These are phyloP conservation scores for Drosera capensis DNA, from an alignment of 148 eudicot species.

Conservation along the genomic window DNA sequence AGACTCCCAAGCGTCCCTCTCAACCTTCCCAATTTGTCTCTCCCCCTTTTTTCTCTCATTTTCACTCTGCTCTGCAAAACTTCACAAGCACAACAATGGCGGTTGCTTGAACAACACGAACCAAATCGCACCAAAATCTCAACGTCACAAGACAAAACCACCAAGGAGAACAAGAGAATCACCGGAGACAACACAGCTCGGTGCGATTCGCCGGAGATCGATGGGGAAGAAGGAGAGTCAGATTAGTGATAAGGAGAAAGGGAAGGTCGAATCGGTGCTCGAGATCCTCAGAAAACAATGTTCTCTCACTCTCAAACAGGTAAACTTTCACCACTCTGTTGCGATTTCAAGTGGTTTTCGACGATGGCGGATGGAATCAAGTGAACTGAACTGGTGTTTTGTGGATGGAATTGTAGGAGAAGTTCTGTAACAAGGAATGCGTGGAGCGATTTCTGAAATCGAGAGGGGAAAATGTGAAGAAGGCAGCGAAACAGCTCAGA, in stretches of 20 bases:
- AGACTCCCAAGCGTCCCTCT: too few relatives aligned
- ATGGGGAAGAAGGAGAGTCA: conserved; percentile 62
- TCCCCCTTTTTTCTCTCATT: too few relatives aligned
- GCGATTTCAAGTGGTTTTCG: background rate
- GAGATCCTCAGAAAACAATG: conserved; percentile 54
- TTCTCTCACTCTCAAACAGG: conserved; percentile 85
- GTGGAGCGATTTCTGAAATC: conserved; percentile 66
- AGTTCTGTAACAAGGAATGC: conserved; percentile 75
- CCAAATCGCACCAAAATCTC: too few relatives aligned
- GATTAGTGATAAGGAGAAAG: conserved; percentile 12
- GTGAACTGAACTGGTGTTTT: background rate
- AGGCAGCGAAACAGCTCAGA: conserved; percentile 69
- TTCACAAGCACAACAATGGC: too few relatives aligned
- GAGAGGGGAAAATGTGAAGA: conserved; percentile 81
- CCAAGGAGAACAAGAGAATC: too few relatives aligned
- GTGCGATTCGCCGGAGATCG: too few relatives aligned
- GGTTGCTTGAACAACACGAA: too few relatives aligned
- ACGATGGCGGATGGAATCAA: background rate
- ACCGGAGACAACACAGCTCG: too few relatives aligned
- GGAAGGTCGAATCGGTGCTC: conserved; percentile 59
- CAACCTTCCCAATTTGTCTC: too few relatives aligned
- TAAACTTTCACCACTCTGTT: background rate
- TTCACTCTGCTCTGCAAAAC: too few relatives aligned
- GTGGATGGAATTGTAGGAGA: conserved; percentile 37
- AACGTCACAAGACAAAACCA: too few relatives aligned